Base-by-base conservation (phyloP, 2,329 filamentous ascomycete genomes). In the Iodosphaeria phyllophila region DNA sequence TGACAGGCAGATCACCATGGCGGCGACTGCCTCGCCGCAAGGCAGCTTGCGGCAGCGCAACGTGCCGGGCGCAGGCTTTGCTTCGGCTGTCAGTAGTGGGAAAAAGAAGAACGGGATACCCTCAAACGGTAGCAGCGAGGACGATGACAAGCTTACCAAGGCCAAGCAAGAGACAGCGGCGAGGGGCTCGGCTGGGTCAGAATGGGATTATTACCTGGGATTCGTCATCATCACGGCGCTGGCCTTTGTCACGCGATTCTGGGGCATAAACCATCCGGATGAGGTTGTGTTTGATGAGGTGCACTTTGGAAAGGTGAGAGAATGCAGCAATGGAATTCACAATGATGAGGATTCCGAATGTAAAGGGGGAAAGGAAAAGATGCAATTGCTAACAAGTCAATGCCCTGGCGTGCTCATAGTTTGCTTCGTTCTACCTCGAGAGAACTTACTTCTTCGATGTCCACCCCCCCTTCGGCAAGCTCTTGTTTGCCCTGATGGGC, bases 391-490 rank as follows among this genome's bases (percentile, higher is more conserved):
- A 20, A 25, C 19, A 13, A 20, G 7, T 29, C 27, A 21, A 23
- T 27, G 32, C 20, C 28, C 24, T 23, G 11, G 16, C 25, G 21
- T 28, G 30, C 26, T 21, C 33, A 13, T 39, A 76, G 71, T 76
- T 76, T 44, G 71, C 71, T 28, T 76, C 71, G 7, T 75, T 71
- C 47, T 98, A 98, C 50, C 74, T 98, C 40, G 75, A 93, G 56
- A 76, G 83, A 42, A 93, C 83, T 33, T 98, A 95, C 60, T 98
- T 98, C 64, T 98, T 98, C 71, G 89, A 98, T 58, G 89, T 98
- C 28, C 89, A 98, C 51, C 89, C 89, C 38, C 89, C 89, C 10
- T 91, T 98, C 41, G 89, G 80, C 52, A 98, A 98, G 62, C 82
- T 98, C 31, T 73, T 98, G 25, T 95, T 95, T 47, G 89, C 84